phyloP scores from a whole-genome alignment of 1,284 basidiomycete genomes.

The Stygiomarasmius scandens region DNA sequence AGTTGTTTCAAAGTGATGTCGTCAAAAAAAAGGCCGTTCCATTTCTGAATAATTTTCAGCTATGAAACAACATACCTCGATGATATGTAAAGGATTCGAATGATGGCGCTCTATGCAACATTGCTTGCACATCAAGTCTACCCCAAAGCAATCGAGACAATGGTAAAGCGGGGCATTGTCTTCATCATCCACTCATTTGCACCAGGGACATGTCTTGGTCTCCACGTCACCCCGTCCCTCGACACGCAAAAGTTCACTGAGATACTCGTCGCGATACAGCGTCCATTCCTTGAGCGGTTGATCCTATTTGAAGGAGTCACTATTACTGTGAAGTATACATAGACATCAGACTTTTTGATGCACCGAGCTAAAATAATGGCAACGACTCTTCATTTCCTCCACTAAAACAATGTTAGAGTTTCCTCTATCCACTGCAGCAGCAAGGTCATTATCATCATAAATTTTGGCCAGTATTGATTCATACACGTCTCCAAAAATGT shows the following conservation, averaged over 20 bases:
- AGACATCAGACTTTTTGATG: background rate
- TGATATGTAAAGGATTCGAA: background rate
- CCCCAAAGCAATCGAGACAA: background rate
- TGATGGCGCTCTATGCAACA: background rate
- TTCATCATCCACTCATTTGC: no score
- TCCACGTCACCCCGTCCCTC: background rate
- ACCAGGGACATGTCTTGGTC: background rate
- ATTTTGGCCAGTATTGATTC: no score
- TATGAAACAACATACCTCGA: no score
- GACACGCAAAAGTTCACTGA: background rate
- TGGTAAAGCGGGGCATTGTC: background rate
- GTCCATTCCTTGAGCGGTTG: background rate
- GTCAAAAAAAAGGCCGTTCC: slow-evolving; percentile 15
- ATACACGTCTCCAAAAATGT: no score
- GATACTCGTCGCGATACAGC: background rate
- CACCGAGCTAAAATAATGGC: background rate
- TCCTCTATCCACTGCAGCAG: no score
- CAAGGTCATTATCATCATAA: no score
- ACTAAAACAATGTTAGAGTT: no score
- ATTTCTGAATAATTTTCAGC: no score
- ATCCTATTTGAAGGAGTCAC: background rate
- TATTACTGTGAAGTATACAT: background rate
- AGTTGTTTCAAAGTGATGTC: background rate
- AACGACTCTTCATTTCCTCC: no score
- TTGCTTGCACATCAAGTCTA: background rate